Conservation (phyloP, 345 rosid genomes). For the Pistacia integerrima region DNA sequence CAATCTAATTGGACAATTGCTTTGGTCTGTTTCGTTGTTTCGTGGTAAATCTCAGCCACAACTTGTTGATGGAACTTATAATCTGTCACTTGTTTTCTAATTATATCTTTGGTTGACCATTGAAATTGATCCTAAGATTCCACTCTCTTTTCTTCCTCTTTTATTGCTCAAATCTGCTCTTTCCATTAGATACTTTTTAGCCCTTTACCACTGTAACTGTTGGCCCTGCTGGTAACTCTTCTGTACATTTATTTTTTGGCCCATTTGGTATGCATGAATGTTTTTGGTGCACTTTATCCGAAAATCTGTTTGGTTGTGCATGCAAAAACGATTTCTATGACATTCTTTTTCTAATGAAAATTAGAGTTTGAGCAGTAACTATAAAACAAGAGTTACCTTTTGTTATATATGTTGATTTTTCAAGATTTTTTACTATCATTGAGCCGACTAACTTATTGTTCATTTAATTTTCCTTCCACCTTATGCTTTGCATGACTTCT, state of each 20-base stretch:
- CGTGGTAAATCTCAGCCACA: constrained; percentile 55
- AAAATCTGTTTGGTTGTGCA: neutral
- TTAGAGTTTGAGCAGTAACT: neutral
- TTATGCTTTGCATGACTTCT: neutral
- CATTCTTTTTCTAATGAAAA: neutral
- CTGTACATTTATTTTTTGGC: neutral
- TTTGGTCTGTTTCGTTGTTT: constrained; percentile 65
- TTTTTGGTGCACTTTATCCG: neutral
- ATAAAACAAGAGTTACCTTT: too few relatives aligned
- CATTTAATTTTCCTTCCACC: neutral
- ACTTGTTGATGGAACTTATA: neutral
- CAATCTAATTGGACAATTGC: constrained; percentile 66
- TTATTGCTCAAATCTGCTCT: neutral
- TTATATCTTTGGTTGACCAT: neutral
- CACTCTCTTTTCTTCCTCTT: neutral
- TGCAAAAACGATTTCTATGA: neutral
- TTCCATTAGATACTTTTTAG: neutral
- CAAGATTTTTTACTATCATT: neutral
- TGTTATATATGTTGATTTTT: too few relatives aligned
- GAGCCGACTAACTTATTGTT: neutral
- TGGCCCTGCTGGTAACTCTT: neutral
- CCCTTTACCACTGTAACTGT: neutral
- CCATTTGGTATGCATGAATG: neutral
- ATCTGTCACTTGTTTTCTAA: neutral
- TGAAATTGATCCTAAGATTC: neutral